Conservation (phyloP, 2,329 filamentous ascomycete genomes). For the Basipetospora chlamydospora region DNA sequence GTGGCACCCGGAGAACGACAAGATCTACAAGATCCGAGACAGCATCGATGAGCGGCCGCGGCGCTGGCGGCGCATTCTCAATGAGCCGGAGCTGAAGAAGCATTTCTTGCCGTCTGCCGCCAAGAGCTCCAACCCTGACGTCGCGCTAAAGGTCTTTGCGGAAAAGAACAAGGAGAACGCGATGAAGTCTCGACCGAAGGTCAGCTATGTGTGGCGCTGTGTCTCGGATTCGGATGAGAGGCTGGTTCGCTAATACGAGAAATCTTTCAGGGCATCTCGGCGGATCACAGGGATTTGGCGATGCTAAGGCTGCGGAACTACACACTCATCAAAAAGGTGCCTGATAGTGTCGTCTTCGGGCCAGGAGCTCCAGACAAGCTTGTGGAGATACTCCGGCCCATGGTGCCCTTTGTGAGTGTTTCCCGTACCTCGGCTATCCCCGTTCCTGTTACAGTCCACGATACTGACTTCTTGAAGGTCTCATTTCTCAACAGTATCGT, state of each 20-base stretch:
- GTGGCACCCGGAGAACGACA: conserved; percentile 59
- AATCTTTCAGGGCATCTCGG: conserved; percentile 9
- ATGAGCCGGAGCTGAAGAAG: conserved; percentile 42
- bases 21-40: conserved; percentile 52
- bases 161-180: conserved; percentile 57
- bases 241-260: not conserved
- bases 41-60: conserved; percentile 62
- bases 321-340: conserved; percentile 52
- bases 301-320: conserved; percentile 71
- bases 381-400: conserved; percentile 44
- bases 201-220: conserved; percentile 21
- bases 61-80: conserved; percentile 54
- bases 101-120: conserved; percentile 42
- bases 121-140: conserved; percentile 23
- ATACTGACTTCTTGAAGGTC: conserved; percentile 28
- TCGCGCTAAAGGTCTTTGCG: conserved; percentile 55
- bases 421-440: conserved; percentile 7
- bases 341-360: conserved; percentile 49
- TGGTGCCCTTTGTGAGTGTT: conserved; percentile 67
- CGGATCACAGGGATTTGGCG: conserved; percentile 64
- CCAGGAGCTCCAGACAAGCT: conserved; percentile 51
- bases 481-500: conserved; percentile 58
- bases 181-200: conserved; percentile 77
- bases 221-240: not conserved
- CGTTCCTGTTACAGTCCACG: conserved; percentile 6